Percentiles rank a stretch among this genome's conserved stretches.
phyloP scores from a whole-genome alignment of 805 yeast genomes.

The Metschnikowia amazonensis region DNA sequence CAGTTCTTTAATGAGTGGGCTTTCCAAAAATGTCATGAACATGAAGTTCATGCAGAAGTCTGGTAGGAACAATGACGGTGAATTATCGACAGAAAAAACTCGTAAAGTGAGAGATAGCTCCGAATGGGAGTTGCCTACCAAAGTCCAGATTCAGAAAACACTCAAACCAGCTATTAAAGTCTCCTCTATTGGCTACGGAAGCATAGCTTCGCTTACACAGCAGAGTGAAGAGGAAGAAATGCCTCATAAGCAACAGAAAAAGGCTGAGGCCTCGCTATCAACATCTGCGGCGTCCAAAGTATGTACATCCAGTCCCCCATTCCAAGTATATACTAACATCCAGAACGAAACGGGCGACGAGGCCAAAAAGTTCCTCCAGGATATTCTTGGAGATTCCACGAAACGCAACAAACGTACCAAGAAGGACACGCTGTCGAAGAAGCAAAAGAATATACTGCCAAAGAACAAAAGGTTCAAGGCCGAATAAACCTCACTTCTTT shows the following conservation, averaged over 20 bases:
- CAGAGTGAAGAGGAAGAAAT: constrained; percentile 7
- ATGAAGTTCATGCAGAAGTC: constrained; percentile 62
- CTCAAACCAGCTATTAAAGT: constrained; percentile 21
- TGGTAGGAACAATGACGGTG: constrained; percentile 34
- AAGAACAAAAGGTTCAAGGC: constrained; percentile 9
- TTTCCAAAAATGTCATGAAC: constrained; percentile 70
- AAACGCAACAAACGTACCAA: constrained; percentile 11
- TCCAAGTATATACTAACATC: neutral
- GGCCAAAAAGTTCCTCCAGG: constrained; percentile 14
- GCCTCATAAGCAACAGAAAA: neutral
- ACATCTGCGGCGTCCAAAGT: neutral
- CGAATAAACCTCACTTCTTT: constrained; percentile 4
- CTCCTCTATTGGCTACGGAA: constrained; percentile 39
- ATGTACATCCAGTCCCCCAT: neutral
- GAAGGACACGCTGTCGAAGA: constrained; percentile 1
- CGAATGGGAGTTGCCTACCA: constrained; percentile 47
- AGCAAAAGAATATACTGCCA: constrained; percentile 4
- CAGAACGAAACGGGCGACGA: constrained; percentile 8
- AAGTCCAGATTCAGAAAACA: constrained; percentile 24
- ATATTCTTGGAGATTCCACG: constrained; percentile 11
- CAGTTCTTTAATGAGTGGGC: constrained; percentile 11
- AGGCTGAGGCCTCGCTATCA: neutral
- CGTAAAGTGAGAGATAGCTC: constrained; percentile 46
- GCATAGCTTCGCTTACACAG: constrained; percentile 22
- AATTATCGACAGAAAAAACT: constrained; percentile 26